These are phyloP conservation scores for Lyophyllum atratum DNA, from an alignment of 768 basidiomycete genomes.

Conservation along the genomic window DNA sequence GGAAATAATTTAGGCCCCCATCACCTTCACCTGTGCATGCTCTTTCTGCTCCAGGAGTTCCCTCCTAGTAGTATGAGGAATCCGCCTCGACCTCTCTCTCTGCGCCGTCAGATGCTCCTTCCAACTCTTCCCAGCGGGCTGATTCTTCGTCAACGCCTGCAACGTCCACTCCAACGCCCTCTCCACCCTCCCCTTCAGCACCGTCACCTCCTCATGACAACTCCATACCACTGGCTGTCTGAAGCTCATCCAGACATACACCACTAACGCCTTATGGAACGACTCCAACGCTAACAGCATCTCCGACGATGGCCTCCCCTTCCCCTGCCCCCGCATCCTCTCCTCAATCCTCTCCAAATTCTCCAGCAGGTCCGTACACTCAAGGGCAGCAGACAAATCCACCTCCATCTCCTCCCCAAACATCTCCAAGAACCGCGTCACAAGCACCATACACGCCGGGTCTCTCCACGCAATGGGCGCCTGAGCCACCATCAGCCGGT, in stretches of 20 bases:
- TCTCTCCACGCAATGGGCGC: constrained; percentile 62
- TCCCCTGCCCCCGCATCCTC: constrained; percentile 25
- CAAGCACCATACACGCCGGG: constrained; percentile 26
- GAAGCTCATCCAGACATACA: constrained; percentile 85
- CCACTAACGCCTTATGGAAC: constrained; percentile 71
- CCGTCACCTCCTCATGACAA: constrained; percentile 48
- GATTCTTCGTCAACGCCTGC: constrained; percentile 35
- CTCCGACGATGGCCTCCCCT: constrained; percentile 7
- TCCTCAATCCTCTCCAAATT: constrained; percentile 43
- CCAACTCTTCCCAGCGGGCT: neutral
- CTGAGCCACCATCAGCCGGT: constrained; percentile 45
- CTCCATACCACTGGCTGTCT: constrained; percentile 70
- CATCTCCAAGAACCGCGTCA: constrained; percentile 39
- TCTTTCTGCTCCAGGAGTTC: neutral
- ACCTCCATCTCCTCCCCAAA: constrained; percentile 47
- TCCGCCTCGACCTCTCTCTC: neutral
- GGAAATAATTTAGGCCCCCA: neutral
- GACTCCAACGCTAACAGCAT: constrained; percentile 54
- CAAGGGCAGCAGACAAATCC: constrained; percentile 38
- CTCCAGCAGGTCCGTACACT: constrained; percentile 37
- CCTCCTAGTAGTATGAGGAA: neutral
- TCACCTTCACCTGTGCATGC: neutral
- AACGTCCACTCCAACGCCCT: constrained; percentile 66
- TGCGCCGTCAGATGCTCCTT: neutral
- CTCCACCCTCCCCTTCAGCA: constrained; percentile 66